phyloP scores from a whole-genome alignment of 345 rosid genomes.

The Clarkia xantiana region DNA sequence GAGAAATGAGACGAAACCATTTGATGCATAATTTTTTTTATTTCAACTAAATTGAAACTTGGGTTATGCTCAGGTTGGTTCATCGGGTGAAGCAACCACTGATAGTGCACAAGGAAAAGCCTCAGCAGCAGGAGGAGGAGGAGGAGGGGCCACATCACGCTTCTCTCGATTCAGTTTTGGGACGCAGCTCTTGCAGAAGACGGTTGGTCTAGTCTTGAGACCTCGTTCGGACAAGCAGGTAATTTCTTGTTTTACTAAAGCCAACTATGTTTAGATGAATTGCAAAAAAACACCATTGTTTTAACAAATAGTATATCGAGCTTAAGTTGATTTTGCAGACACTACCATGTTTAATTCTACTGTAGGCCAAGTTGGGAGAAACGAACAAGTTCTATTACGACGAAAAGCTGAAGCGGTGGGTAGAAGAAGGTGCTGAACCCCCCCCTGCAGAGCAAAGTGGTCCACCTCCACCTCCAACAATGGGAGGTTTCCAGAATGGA shows the following conservation, averaged over 20 bases:
- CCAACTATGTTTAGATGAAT: too few species aligned
- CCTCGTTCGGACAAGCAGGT: conserved; percentile 81
- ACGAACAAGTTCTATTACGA: conserved; percentile 81
- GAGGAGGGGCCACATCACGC: conserved; percentile 41
- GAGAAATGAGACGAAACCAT: too few species aligned
- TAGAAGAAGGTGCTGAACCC: conserved; percentile 86
- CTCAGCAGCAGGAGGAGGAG: conserved; percentile 25
- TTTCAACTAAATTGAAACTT: conserved; percentile 6
- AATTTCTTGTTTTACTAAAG: conserved; percentile 2
- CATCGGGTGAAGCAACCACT: conserved; percentile 35
- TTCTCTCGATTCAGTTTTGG: conserved; percentile 73
- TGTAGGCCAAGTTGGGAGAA: conserved; percentile 91
- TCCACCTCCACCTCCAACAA: conserved; percentile 76
- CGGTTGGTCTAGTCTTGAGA: conserved; percentile 71
- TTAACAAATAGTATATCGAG: too few species aligned
- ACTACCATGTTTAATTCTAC: background rate
- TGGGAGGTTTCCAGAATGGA: conserved; percentile 54
- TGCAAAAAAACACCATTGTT: too few species aligned
- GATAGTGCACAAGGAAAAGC: conserved; percentile 39
- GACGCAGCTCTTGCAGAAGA: conserved; percentile 61
- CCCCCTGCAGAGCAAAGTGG: conserved; percentile 75
- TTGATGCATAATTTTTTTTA: background rate
- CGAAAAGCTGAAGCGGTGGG: conserved; percentile 94
- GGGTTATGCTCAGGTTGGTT: conserved; percentile 27
- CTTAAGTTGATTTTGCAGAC: too few species aligned